A percentile compares a stretch with the other conserved stretches of the same genome.
phyloP scores from a whole-genome alignment of 306 rosid genomes.

The Sindora glabra region DNA sequence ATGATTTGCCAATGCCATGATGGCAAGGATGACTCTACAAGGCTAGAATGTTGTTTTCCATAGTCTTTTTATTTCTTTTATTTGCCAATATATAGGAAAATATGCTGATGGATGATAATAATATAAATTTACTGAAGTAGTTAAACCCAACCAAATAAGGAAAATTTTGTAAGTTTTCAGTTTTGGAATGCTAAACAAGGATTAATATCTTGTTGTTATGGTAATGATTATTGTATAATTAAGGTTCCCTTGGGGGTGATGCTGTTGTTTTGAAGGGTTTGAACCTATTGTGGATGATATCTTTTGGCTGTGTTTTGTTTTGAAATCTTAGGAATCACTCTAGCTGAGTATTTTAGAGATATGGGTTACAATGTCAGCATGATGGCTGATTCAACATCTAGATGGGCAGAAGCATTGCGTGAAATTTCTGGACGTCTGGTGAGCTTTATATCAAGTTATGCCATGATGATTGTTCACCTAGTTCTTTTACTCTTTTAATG shows the following conservation, averaged over 20 bases:
- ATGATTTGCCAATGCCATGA: not conserved
- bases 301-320: conserved; percentile 5
- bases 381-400: conserved; percentile 99
- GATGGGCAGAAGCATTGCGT: conserved; percentile 99
- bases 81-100: not conserved
- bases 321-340: conserved; percentile 74
- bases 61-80: not conserved
- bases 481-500: not conserved
- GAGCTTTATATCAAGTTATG: conserved; percentile 17
- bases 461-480: not conserved
- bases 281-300: not conserved
- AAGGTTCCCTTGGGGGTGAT: not conserved
- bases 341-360: conserved; percentile 98
- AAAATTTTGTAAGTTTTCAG: not conserved
- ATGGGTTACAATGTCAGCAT: conserved; percentile 99
- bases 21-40: not conserved
- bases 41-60: not conserved
- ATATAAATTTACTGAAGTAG: not conserved
- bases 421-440: conserved; percentile 99
- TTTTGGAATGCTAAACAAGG: not conserved
- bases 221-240: not conserved
- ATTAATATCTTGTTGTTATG: not conserved
- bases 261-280: not conserved
- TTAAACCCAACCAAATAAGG: not conserved
- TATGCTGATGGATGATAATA: not conserved